Evolutionary conservation across 306 rosid species (phyloP).

Genomic region (Lathyrus sativus): DNA sequence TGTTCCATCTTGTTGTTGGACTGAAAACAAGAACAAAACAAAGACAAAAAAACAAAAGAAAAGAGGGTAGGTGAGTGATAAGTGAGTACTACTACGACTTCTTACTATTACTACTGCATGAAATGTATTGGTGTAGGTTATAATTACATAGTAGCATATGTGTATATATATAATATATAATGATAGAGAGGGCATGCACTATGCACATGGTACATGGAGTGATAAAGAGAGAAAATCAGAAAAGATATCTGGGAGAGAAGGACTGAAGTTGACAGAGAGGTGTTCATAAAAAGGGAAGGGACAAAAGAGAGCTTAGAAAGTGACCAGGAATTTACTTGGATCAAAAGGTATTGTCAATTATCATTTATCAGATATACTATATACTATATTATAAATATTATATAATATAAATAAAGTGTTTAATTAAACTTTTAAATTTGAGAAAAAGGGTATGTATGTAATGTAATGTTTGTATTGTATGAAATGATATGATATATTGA

Average conservation of each 20-base stretch:
- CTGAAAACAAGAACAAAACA: conserved; percentile 38
- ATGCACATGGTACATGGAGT: conserved; percentile 53
- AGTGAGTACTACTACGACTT: neutral
- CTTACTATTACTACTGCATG: conserved; percentile 27
- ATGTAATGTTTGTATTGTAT: neutral
- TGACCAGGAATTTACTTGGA: conserved; percentile 58
- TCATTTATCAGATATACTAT: neutral
- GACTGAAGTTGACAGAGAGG: conserved; percentile 83
- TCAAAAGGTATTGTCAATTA: conserved; percentile 48
- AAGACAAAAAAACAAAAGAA: conserved; percentile 40
- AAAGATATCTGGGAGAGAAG: conserved; percentile 79
- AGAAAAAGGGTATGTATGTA: conserved; percentile 1
- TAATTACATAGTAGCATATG: neutral
- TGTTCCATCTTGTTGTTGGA: conserved; percentile 45
- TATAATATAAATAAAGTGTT: neutral
- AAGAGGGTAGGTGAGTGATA: conserved; percentile 27
- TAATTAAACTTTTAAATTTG: neutral
- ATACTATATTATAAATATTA: neutral
- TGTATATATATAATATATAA: neutral
- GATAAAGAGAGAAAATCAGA: conserved; percentile 61
- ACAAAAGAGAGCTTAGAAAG: conserved; percentile 87
- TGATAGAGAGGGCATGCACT: conserved; percentile 25
- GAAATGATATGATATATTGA: conserved; percentile 50
- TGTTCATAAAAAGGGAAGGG: conserved; percentile 85
- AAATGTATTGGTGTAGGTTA: conserved; percentile 27